These are phyloP conservation scores for Agaricus bisporus DNA, from an alignment of 768 basidiomycete species.

Conservation along the genomic window DNA sequence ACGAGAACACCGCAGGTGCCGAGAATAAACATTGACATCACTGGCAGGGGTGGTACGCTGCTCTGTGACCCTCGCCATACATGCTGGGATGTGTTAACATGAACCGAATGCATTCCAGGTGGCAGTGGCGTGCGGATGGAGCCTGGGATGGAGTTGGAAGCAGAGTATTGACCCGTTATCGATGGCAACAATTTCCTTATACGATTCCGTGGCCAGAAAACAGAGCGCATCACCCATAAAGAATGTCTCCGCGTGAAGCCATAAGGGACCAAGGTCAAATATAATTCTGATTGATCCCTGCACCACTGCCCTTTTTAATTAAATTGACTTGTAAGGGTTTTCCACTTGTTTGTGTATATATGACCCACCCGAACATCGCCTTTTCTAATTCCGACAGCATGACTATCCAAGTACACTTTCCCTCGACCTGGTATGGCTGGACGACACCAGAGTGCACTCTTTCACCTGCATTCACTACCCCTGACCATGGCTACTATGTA, in stretches of 20 bases:
- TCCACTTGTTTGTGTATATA: slow-evolving; percentile 4
- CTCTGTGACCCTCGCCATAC: too few species aligned
- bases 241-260: background rate
- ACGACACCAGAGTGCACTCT: slow-evolving; percentile 24
- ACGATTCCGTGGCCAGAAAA: background rate
- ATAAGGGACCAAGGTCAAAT: background rate
- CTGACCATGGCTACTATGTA: slow-evolving; percentile 6
- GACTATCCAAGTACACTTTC: slow-evolving; percentile 27
- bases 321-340: too few species aligned
- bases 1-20: too few species aligned
- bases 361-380: slow-evolving; percentile 1
- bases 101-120: too few species aligned
- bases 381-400: background rate
- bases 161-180: background rate
- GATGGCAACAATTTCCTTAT: background rate
- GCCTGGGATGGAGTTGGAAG: background rate
- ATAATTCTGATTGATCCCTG: background rate
- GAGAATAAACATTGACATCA: too few species aligned
- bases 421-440: slow-evolving; percentile 31
- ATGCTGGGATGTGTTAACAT: too few species aligned
- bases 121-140: background rate
- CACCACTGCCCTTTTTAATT: background rate
- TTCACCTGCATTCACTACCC: slow-evolving; percentile 11
- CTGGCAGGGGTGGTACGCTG: too few species aligned
- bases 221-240: background rate